phyloP scores from a whole-genome alignment of 495 filamentous ascomycete genomes.

The Aspergillus steynii region DNA sequence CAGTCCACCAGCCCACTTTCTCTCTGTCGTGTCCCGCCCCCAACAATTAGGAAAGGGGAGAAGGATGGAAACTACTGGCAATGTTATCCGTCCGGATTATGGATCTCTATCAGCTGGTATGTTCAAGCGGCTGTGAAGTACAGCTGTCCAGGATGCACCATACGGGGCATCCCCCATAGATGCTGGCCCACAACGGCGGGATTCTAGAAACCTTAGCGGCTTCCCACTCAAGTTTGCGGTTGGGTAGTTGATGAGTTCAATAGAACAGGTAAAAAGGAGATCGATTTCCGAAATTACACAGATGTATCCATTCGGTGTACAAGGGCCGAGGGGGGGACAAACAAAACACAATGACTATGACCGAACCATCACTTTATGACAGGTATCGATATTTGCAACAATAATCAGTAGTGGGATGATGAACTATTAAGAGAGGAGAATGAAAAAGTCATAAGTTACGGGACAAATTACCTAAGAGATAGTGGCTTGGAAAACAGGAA shows the following conservation, averaged over 20 bases:
- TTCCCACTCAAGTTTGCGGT: neutral
- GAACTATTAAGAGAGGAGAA: neutral
- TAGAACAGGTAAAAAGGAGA: conserved; percentile 11
- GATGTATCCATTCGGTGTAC: conserved; percentile 4
- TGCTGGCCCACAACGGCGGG: conserved; percentile 7
- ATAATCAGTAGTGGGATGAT: neutral
- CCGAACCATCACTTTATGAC: neutral
- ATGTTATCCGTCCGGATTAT: neutral
- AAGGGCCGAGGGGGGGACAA: neutral
- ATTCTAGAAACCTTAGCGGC: conserved; percentile 12
- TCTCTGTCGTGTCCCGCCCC: conserved; percentile 18
- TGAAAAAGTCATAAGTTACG: neutral
- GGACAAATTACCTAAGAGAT: no score
- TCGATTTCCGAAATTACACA: conserved; percentile 12
- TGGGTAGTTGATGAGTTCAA: conserved; percentile 2
- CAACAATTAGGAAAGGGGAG: conserved; percentile 10
- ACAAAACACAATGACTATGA: conserved; percentile 12
- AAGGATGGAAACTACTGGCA: neutral
- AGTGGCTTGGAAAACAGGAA: neutral
- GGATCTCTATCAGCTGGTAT: neutral
- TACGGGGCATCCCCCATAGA: neutral
- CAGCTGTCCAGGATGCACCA: neutral
- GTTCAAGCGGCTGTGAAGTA: no score
- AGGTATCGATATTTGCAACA: neutral
- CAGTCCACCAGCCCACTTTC: conserved; percentile 25